Conservation (phyloP, 2,329 filamentous ascomycete genomes). For the Epichloe festucae region DNA sequence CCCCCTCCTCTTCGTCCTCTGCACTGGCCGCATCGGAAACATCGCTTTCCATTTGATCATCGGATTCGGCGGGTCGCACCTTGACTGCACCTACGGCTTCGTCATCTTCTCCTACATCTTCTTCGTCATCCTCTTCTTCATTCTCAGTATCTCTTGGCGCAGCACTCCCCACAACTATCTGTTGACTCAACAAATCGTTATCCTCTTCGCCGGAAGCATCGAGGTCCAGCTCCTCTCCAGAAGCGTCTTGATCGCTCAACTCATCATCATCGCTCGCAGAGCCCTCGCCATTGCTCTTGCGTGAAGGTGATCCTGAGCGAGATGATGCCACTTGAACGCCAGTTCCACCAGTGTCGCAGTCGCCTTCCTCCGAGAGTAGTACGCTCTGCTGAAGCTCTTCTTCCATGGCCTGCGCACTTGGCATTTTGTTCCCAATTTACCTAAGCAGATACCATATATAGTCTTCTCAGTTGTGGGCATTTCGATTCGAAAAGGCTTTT, state of each 20-base stretch:
- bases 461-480: conserved; percentile 15
- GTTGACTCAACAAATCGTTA: conserved; percentile 17
- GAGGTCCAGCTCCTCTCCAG: conserved; percentile 29
- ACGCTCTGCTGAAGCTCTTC: conserved; percentile 45
- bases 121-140: conserved; percentile 16
- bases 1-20: conserved; percentile 17
- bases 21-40: conserved; percentile 33
- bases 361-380: conserved; percentile 35
- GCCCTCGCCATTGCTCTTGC: conserved; percentile 9
- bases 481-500: conserved; percentile 13
- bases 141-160: conserved; percentile 19
- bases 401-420: conserved; percentile 40
- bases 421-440: conserved; percentile 26
- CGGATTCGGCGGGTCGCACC: conserved; percentile 35
- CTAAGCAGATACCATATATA: conserved; percentile 9
- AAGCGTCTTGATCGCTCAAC: conserved; percentile 26
- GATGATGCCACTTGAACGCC: conserved; percentile 3
- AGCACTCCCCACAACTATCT: conserved; percentile 12
- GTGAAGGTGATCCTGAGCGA: neutral
- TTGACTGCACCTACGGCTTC: conserved; percentile 47
- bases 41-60: conserved; percentile 36
- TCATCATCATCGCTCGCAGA: conserved; percentile 21
- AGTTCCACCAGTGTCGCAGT: conserved; percentile 24
- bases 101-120: conserved; percentile 12
- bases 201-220: conserved; percentile 31